A percentile compares a stretch with the other conserved stretches of the same genome.
These are phyloP conservation scores for Extremus antarcticus DNA, from an alignment of 495 filamentous ascomycete species.

Conservation along the genomic window DNA sequence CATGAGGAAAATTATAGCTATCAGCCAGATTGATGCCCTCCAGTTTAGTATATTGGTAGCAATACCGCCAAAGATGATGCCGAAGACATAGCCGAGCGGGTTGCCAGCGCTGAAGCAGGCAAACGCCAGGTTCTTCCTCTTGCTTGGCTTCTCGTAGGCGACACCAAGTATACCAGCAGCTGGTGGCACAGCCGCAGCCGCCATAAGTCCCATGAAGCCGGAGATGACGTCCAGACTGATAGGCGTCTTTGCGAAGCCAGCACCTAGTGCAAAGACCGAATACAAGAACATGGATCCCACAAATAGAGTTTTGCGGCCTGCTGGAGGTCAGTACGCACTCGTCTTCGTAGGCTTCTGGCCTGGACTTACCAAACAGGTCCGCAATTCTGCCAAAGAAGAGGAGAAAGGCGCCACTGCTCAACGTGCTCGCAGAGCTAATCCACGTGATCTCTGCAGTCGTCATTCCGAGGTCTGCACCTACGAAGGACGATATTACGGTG, in stretches of 20 bases:
- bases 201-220: slow-evolving; percentile 51
- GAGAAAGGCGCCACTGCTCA: slow-evolving; percentile 60
- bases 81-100: slow-evolving; percentile 58
- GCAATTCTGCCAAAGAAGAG: slow-evolving; percentile 63
- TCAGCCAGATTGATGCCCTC: slow-evolving; percentile 54
- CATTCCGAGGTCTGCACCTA: slow-evolving; percentile 53
- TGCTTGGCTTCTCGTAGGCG: slow-evolving; percentile 51
- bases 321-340: background rate
- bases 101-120: slow-evolving; percentile 61
- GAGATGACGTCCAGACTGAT: slow-evolving; percentile 55
- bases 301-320: slow-evolving; percentile 54
- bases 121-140: slow-evolving; percentile 54
- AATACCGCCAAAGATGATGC: slow-evolving; percentile 54
- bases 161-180: slow-evolving; percentile 57
- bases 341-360: background rate
- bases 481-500: slow-evolving; percentile 52
- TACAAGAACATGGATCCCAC: slow-evolving; percentile 55
- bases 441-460: slow-evolving; percentile 58
- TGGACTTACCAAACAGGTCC: slow-evolving; percentile 53
- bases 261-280: slow-evolving; percentile 43
- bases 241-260: slow-evolving; percentile 51
- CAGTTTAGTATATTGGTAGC: slow-evolving; percentile 57
- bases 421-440: slow-evolving; percentile 38
- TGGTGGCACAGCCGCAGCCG: slow-evolving; percentile 54
- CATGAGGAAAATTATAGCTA: slow-evolving; percentile 50